Conservation (phyloP, 352 stramenopile species). For the Saprolegnia diclina region DNA sequence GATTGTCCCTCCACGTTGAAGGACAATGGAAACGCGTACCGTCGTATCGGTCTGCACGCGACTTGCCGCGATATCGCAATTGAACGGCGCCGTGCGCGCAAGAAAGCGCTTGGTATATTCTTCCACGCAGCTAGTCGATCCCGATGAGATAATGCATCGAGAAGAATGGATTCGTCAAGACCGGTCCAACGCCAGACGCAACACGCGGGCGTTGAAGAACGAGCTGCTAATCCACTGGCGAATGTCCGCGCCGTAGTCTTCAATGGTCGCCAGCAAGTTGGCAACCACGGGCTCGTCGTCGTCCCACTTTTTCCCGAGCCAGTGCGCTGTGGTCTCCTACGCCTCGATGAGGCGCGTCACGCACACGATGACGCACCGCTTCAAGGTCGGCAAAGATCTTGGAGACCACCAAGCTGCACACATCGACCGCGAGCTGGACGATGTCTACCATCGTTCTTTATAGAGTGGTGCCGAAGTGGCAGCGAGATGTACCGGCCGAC, state of each 20-base stretch:
- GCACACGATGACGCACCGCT: conserved; percentile 35
- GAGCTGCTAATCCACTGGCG: conserved; percentile 68
- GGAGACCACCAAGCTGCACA: conserved; percentile 55
- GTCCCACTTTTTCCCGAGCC: conserved; percentile 83
- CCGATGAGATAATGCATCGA: neutral
- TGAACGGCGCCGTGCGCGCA: conserved; percentile 57
- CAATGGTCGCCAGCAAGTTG: conserved; percentile 63
- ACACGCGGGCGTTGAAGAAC: conserved; percentile 81
- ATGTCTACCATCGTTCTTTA: too few species aligned
- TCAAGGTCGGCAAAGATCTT: conserved; percentile 82
- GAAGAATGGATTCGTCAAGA: neutral
- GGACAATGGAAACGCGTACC: too few species aligned
- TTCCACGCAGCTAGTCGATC: conserved; percentile 37
- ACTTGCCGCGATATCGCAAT: conserved; percentile 32
- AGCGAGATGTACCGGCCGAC: conserved; percentile 48
- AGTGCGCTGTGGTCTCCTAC: conserved; percentile 62
- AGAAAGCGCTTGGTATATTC: conserved; percentile 62
- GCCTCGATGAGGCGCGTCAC: neutral
- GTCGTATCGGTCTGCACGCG: conserved; percentile 59
- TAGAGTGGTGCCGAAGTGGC: too few species aligned
- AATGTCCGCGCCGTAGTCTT: conserved; percentile 71
- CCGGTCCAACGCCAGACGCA: conserved; percentile 60
- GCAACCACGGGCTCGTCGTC: conserved; percentile 67
- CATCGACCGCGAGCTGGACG: conserved; percentile 57
- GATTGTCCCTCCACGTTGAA: too few species aligned